phyloP scores from a whole-genome alignment of 495 filamentous ascomycete species.

The Daldinia vernicosa region DNA sequence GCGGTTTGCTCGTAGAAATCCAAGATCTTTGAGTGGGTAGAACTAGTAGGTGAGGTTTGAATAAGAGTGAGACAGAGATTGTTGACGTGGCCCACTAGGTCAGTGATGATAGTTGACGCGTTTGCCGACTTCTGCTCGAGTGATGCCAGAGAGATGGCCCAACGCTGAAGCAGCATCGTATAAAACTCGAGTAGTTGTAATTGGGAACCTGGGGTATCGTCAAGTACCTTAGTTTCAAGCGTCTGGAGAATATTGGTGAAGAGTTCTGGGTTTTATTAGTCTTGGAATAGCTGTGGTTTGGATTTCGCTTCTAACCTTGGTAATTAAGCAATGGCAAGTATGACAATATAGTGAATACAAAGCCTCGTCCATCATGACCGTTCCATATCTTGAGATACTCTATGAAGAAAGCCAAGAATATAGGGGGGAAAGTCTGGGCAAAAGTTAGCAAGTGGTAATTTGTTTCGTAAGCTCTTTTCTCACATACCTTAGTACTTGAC shows the following conservation, averaged over 20 bases:
- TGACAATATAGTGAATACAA: constrained; percentile 71
- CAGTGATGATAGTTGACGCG: constrained; percentile 50
- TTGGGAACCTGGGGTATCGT: constrained; percentile 60
- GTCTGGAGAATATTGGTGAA: constrained; percentile 59
- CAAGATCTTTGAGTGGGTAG: constrained; percentile 64
- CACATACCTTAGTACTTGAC: constrained; percentile 68
- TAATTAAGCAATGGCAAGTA: constrained; percentile 70
- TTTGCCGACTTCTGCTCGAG: constrained; percentile 37
- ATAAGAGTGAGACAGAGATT: constrained; percentile 69
- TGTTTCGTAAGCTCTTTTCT: not conserved
- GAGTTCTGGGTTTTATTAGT: constrained; percentile 57
- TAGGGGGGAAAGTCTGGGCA: constrained; percentile 66
- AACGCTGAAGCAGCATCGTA: constrained; percentile 72
- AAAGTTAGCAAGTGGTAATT: not conserved
- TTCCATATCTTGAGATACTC: constrained; percentile 74
- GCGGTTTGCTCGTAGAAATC: constrained; percentile 73
- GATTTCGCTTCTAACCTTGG: constrained; percentile 51
- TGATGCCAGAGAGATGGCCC: constrained; percentile 62
- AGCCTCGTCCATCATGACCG: constrained; percentile 65
- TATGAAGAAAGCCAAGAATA: constrained; percentile 69
- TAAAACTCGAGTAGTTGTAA: constrained; percentile 73
- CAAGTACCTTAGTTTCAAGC: constrained; percentile 67
- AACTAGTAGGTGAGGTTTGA: constrained; percentile 53
- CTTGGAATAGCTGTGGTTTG: not conserved
- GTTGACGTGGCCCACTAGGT: constrained; percentile 67